Evolutionary conservation across 2,329 filamentous ascomycete species (phyloP), one percentile per base, ranked within the genome.

Genomic region (Claviceps pazoutovae): DNA sequence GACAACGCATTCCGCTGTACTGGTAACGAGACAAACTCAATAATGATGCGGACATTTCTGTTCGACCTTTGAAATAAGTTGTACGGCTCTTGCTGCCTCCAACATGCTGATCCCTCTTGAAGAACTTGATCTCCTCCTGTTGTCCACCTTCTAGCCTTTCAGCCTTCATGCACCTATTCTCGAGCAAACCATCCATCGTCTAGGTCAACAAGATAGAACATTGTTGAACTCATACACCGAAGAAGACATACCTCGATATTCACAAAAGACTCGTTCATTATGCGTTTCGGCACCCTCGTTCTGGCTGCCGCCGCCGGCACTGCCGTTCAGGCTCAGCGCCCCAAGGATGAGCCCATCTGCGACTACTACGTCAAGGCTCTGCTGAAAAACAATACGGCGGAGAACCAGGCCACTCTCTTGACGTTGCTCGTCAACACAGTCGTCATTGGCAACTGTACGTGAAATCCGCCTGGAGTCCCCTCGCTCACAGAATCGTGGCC

Each of bases 281-380:
- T 64, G 62, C 56, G 56, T 30, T 58, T 60, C 50, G 56, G 51
- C 26, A 58, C 43, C 16, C 9, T 62, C 51, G 56, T 56, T 16
- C 34, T 62, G 45, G 55, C 56, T 17, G 56, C 57, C 38, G 55
- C 57, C 14, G 59, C 59, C 11, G 56, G 51, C 42, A 51, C 52
- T 4, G 58, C 51, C 5, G 58, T 53, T 34, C 59, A 55, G 48
- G 71, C 72, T 19, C 72, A 78, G 62, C 71, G 75, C 45, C 74
- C 74, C 3, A 49, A 61, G 13, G 70, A 75, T 58, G 70, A 62
- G 2, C 72, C 75, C 54, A 75, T 83, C 57, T 83, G 79, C 64
- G 79, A 82, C 66, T 80, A 80, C 64, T 83, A 83, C 65, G 81
- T 79, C 37, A 78, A 69, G 3, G 73, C 74, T n/a, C 62, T 82